Evolutionary conservation across 2,329 filamentous ascomycete genomes (phyloP), one percentile per base, ranked within the genome.

Genomic region (Aspergillus versicolor): DNA sequence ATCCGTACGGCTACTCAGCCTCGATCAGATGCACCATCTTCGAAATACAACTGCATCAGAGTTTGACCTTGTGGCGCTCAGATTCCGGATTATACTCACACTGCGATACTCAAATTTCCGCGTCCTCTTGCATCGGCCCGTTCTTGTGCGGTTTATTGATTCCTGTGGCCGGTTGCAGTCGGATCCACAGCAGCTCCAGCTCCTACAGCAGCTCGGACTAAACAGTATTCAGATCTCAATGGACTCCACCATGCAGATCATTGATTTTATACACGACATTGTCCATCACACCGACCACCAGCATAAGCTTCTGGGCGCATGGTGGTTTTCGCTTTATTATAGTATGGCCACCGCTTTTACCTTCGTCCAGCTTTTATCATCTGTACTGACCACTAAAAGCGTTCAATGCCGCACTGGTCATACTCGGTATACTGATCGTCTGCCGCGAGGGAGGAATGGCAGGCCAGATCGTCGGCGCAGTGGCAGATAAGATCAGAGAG

Each of bases 11-110:
- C 11, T 12, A 6, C 4, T 49, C 2, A 48, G 7, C 12, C 5
- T 48, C 2, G n/a, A 48, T n/a, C 6, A 11, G 30, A 37, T 48
- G 46, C 32, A 19, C 3, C 34, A 21, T n/a, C 15, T 41, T 3
- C 13, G 7, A 11, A 9, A n/a, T n/a, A 3, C 15, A 3, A 11
- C 3, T 6, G 8, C 21, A 9, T 22, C 17, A 22, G 11, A 15
- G 34, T 15, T 38, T 11, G 12, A 54, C 5, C 12, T 24, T 13
- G 15, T 58, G 47, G 22, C 62, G 54, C 54, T 61, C 38, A 21
- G 63, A 60, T 75, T 80, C 40, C 70, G 72, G 3, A 67, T 81
- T 7, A 76, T 83, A 3, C 65, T 80, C 0, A 73, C 73, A 0
- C 56, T 79, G 15, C 70, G 78, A n/a, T 77, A 76, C 56, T 68